phyloP scores from a whole-genome alignment of 495 filamentous ascomycete species.

The Xylaria curta region DNA sequence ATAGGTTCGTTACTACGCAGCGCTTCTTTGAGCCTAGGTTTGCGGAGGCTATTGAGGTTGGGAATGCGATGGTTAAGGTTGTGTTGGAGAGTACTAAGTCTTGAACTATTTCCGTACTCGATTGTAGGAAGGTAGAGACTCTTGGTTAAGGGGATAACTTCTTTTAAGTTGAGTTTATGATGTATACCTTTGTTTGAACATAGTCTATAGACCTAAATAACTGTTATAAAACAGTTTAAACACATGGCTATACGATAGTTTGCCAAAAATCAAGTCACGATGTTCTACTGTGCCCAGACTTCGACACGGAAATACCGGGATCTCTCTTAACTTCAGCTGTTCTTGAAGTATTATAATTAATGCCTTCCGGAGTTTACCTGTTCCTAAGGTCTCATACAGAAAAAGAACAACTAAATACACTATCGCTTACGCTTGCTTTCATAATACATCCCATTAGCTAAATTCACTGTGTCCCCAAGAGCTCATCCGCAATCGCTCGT shows the following conservation, averaged over 20 bases:
- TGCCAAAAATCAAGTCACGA: not conserved
- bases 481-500: conserved; percentile 48
- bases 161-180: not conserved
- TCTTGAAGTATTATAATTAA: not conserved
- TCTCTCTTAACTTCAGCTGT: not conserved
- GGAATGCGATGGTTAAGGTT: conserved; percentile 96
- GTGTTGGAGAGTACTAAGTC: conserved; percentile 75
- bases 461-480: conserved; percentile 32
- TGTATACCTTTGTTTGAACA: not conserved
- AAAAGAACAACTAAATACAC: not conserved
- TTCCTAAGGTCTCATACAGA: not conserved
- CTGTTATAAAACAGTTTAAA: not conserved
- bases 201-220: not conserved
- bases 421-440: not conserved
- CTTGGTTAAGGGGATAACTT: too few relatives aligned
- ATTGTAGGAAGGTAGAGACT: not conserved
- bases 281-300: not conserved
- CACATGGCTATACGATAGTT: not conserved
- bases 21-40: conserved; percentile 90
- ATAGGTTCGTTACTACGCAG: conserved; percentile 88
- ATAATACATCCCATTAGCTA: not conserved
- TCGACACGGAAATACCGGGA: not conserved
- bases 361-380: not conserved
- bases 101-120: not conserved
- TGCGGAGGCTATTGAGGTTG: conserved; percentile 79